These are phyloP conservation scores for Fragaria nilgerrensis DNA, from an alignment of 306 rosid species.

Conservation along the genomic window DNA sequence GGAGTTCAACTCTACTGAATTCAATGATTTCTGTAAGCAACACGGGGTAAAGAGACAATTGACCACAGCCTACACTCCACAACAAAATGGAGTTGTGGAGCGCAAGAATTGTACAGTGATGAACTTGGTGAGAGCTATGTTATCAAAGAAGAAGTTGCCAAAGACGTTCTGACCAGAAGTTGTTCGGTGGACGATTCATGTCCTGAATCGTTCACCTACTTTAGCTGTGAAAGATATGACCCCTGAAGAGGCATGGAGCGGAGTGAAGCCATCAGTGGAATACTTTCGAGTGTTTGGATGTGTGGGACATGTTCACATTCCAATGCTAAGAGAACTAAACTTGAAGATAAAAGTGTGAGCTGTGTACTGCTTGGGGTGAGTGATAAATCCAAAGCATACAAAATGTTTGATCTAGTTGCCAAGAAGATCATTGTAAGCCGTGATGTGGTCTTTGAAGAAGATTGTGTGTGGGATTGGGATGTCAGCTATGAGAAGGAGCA, in stretches of 20 bases:
- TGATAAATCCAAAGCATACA: too few species aligned
- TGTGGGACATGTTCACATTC: not conserved
- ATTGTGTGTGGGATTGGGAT: not conserved
- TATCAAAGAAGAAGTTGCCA: not conserved
- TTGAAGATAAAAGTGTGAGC: too few species aligned
- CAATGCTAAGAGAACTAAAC: too few species aligned
- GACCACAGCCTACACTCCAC: not conserved
- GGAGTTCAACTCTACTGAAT: too few species aligned
- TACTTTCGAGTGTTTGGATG: not conserved
- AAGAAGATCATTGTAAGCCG: not conserved
- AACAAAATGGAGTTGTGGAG: not conserved
- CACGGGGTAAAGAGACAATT: too few species aligned
- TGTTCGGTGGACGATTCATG: not conserved
- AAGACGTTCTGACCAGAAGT: not conserved
- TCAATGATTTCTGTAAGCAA: not conserved
- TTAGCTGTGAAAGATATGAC: too few species aligned
- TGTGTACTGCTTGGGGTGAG: too few species aligned
- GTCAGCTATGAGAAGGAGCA: not conserved
- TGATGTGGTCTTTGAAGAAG: not conserved
- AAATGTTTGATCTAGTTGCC: not conserved
- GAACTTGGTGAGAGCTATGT: not conserved
- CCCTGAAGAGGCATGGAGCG: not conserved
- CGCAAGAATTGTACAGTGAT: not conserved
- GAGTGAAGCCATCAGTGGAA: not conserved
- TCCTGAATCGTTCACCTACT: not conserved